Percentiles rank a stretch among this genome's conserved stretches.
Conservation (phyloP, 1,284 basidiomycete genomes). For the Ganoderma boninense region DNA sequence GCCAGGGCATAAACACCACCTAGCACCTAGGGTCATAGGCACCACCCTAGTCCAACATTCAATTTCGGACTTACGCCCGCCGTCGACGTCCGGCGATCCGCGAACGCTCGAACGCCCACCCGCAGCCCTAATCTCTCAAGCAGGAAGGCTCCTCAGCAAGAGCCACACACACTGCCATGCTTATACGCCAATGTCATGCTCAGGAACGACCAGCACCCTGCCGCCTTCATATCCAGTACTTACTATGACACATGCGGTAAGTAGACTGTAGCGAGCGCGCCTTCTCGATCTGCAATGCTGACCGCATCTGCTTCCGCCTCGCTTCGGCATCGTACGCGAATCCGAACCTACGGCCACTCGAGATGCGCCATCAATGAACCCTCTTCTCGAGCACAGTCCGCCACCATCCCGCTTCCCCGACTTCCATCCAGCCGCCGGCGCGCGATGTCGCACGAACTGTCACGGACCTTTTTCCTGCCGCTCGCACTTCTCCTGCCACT, state of each 20-base stretch:
- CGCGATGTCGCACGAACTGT: neutral
- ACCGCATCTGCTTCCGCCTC: neutral
- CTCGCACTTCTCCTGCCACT: neutral
- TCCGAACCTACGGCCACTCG: conserved; percentile 1
- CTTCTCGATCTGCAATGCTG: neutral
- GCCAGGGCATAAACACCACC: neutral
- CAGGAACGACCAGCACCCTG: neutral
- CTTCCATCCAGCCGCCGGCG: neutral
- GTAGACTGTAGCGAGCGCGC: neutral
- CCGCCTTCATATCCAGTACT: neutral
- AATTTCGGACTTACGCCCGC: conserved; percentile 6
- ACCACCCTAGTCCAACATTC: neutral
- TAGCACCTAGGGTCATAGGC: neutral
- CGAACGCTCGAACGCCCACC: conserved; percentile 1
- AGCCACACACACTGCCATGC: neutral
- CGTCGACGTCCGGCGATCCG: conserved; percentile 1
- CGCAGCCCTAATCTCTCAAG: neutral
- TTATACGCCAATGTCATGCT: neutral
- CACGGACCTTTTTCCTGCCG: neutral
- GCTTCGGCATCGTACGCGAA: conserved; percentile 4
- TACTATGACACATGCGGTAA: neutral
- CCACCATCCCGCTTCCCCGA: neutral
- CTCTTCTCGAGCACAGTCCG: conserved; percentile 5
- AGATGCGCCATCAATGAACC: conserved; percentile 3
- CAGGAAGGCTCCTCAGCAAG: neutral